A percentile compares a stretch with the other conserved stretches of the same genome.
Evolutionary conservation across 495 filamentous ascomycete species (phyloP).

Genomic region (Collariella sp.): DNA sequence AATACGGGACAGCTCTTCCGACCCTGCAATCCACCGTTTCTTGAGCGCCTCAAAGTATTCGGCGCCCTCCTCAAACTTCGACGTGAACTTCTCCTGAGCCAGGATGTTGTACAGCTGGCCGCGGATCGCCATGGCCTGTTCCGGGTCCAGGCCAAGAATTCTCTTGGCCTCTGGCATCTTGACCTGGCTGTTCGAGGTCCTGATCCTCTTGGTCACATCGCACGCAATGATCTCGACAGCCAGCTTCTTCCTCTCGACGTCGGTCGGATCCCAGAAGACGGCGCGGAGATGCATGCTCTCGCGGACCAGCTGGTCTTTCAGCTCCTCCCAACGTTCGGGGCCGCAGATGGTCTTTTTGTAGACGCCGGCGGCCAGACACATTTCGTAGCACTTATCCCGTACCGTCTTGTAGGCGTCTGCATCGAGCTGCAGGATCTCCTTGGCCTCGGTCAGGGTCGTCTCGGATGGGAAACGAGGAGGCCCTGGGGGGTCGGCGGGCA

Average conservation of each 20-base stretch:
- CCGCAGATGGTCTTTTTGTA: slow-evolving; percentile 67
- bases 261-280: slow-evolving; percentile 47
- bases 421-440: slow-evolving; percentile 58
- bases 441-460: slow-evolving; percentile 72
- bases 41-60: slow-evolving; percentile 67
- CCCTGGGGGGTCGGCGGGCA: slow-evolving; percentile 64
- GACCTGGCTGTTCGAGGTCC: slow-evolving; percentile 53
- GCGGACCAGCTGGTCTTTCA: slow-evolving; percentile 59
- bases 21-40: slow-evolving; percentile 54
- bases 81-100: slow-evolving; percentile 61
- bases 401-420: slow-evolving; percentile 52
- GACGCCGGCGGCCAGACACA: slow-evolving; percentile 57
- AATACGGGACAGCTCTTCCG: slow-evolving; percentile 48
- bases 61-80: slow-evolving; percentile 59
- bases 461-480: slow-evolving; percentile 75
- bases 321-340: slow-evolving; percentile 62
- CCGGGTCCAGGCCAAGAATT: slow-evolving; percentile 61
- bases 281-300: slow-evolving; percentile 56
- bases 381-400: slow-evolving; percentile 57
- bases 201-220: slow-evolving; percentile 76
- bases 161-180: slow-evolving; percentile 67
- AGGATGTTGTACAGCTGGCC: slow-evolving; percentile 59
- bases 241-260: slow-evolving; percentile 42
- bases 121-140: slow-evolving; percentile 57
- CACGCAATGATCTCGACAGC: slow-evolving; percentile 70